Percentiles rank a stretch among this genome's conserved stretches.
These are phyloP conservation scores for Solanum habrochaites DNA, from an alignment of 257 asterid genomes.

Conservation along the genomic window DNA sequence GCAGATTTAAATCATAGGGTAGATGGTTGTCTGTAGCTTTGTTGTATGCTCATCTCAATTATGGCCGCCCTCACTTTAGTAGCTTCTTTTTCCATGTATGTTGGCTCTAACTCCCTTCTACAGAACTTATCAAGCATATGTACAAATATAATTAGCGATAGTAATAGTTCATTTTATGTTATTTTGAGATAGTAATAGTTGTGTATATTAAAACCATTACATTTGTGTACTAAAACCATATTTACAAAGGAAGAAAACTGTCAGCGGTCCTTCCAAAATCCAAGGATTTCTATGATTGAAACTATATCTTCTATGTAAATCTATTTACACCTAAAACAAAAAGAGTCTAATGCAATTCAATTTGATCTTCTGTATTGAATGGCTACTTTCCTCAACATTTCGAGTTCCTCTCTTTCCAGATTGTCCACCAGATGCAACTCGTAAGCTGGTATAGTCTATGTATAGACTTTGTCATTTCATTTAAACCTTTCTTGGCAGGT, in stretches of 20 bases:
- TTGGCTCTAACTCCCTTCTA: neutral
- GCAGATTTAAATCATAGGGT: neutral
- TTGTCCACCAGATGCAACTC: neutral
- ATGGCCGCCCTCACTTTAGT: neutral
- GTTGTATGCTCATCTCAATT: neutral
- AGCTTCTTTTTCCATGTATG: neutral
- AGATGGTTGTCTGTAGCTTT: neutral
- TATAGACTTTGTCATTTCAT: neutral
- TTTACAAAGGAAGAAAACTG: neutral
- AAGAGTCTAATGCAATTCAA: neutral
- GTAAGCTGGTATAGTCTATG: neutral
- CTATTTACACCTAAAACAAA: neutral
- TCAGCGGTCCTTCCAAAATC: neutral
- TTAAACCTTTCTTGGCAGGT: neutral
- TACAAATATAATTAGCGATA: neutral
- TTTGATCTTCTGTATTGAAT: neutral
- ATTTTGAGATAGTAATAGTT: neutral
- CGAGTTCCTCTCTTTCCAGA: neutral
- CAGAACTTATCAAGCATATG: neutral
- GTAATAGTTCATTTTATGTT: neutral
- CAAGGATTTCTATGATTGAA: neutral
- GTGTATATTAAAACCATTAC: neutral
- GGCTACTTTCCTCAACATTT: neutral
- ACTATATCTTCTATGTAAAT: neutral
- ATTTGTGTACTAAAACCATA: neutral